Evolutionary conservation across 106 monocot genomes (phyloP).

Genomic region (Hemerocallis citrina): DNA sequence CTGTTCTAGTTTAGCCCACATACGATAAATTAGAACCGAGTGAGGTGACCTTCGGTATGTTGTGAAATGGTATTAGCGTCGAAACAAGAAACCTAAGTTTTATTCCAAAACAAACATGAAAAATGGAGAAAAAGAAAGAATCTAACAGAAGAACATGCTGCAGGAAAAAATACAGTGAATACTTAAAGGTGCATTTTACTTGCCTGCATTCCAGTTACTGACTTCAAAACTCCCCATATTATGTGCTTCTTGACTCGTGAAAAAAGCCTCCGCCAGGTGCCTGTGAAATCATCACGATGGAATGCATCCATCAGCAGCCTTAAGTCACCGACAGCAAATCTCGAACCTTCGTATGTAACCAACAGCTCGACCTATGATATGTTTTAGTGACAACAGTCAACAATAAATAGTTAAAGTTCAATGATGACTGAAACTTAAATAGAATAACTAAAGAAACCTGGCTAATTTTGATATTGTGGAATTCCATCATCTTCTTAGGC

Average conservation of each 20-base stretch:
- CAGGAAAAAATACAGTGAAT: too few species aligned
- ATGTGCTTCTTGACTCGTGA: conserved; percentile 95
- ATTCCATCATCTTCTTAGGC: conserved; percentile 81
- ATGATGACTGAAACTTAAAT: background rate
- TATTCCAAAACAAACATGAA: too few species aligned
- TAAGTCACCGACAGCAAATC: conserved; percentile 82
- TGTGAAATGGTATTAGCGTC: too few species aligned
- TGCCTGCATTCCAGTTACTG: conserved; percentile 98
- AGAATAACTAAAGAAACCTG: conserved; percentile 44
- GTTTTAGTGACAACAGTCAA: background rate
- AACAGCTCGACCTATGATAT: conserved; percentile 74
- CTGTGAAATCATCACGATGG: conserved; percentile 84
- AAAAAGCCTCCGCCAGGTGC: conserved; percentile 88
- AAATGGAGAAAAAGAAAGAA: too few species aligned
- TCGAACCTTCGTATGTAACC: conserved; percentile 90
- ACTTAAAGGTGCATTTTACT: conserved; percentile 5
- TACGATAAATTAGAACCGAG: too few species aligned
- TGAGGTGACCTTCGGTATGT: too few species aligned
- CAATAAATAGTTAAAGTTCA: background rate
- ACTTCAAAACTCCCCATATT: conserved; percentile 96
- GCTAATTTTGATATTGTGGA: conserved; percentile 93
- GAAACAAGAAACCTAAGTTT: too few species aligned
- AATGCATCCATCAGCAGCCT: conserved; percentile 96
- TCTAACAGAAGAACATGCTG: too few species aligned
- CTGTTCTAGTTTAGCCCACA: too few species aligned